Conservation (phyloP, 192 early-diverging fungal genomes). For the Chytriomyces sp. region DNA sequence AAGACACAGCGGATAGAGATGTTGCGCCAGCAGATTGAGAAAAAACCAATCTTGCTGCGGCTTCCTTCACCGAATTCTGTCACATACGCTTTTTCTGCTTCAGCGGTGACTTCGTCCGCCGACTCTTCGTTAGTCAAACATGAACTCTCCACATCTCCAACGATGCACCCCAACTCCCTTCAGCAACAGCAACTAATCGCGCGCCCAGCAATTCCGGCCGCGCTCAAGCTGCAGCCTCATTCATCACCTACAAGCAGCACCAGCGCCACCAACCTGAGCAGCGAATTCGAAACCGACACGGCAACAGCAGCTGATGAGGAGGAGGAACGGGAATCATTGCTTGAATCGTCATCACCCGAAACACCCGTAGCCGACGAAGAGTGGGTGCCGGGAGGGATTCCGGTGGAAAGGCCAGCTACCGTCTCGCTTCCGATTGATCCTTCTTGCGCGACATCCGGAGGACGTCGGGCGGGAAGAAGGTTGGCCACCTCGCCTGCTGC, state of each 20-base stretch:
- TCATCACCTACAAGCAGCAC: background rate
- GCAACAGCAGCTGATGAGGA: background rate
- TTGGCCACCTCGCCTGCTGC: background rate
- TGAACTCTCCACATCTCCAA: no score
- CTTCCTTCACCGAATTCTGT: no score
- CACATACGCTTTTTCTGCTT: no score
- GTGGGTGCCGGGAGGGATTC: background rate
- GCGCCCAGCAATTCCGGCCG: background rate
- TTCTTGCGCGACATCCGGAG: background rate
- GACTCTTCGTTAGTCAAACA: no score
- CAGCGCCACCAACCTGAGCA: background rate
- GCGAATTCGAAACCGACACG: background rate
- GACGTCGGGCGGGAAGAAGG: background rate
- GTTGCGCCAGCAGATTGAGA: no score
- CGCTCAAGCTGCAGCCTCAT: background rate
- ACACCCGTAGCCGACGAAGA: conserved; percentile 7
- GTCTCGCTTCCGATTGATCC: no score
- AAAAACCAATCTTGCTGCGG: no score
- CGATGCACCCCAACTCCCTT: background rate
- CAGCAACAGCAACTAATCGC: background rate
- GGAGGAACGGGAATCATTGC: background rate
- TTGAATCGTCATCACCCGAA: background rate
- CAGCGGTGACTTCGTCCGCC: no score
- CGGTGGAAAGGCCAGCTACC: no score
- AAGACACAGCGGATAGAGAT: no score